These are phyloP conservation scores for Ceratobasidium sp. DNA, from an alignment of 1,284 basidiomycete genomes.

Conservation along the genomic window DNA sequence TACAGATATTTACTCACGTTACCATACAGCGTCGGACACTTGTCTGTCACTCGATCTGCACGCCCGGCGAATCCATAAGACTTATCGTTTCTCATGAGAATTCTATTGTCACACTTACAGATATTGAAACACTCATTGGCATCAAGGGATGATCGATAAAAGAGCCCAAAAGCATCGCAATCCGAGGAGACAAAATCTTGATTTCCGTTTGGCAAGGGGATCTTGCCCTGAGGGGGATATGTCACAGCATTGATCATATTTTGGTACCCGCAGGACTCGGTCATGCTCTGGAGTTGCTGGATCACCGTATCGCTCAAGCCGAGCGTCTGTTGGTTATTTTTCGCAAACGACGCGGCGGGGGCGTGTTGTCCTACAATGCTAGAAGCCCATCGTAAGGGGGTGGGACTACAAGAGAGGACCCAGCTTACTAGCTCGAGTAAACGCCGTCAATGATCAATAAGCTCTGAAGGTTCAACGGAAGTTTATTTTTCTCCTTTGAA, in stretches of 20 bases:
- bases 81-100: too few species aligned
- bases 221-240: constrained; percentile 45
- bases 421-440: constrained; percentile 43
- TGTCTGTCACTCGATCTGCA: constrained; percentile 41
- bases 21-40: constrained; percentile 29
- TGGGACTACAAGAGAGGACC: background rate
- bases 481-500: constrained; percentile 41
- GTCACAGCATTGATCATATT: constrained; percentile 44
- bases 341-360: constrained; percentile 43
- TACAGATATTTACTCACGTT: constrained; percentile 39
- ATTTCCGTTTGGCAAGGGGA: constrained; percentile 41
- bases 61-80: too few species aligned
- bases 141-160: constrained; percentile 20
- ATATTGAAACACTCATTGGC: constrained; percentile 46
- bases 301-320: constrained; percentile 45
- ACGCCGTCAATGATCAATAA: constrained; percentile 46
- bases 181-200: constrained; percentile 13
- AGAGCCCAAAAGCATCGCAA: constrained; percentile 43
- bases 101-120: too few species aligned
- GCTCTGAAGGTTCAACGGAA: constrained; percentile 40
- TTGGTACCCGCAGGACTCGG: constrained; percentile 41
- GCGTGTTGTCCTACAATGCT: constrained; percentile 42
- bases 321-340: constrained; percentile 43
- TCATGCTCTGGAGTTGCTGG: background rate
- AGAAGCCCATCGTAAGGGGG: background rate